A percentile compares a stretch with the other conserved stretches of the same genome.
Conservation (phyloP, 2,329 filamentous ascomycete species). For the Davidsoniella australis region DNA sequence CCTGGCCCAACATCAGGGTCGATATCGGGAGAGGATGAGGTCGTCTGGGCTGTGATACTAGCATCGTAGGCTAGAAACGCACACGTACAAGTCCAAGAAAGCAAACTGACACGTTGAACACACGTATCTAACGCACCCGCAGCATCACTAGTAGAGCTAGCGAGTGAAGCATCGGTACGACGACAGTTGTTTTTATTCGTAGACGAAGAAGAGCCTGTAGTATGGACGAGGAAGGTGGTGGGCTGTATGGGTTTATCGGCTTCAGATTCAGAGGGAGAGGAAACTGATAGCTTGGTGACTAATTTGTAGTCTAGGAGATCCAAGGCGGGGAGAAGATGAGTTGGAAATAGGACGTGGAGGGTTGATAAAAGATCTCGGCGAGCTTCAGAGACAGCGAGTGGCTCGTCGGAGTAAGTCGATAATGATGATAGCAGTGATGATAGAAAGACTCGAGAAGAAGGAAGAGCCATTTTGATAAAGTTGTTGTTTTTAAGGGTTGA, state of each 20-base stretch:
- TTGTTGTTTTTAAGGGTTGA: neutral
- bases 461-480: constrained; percentile 18
- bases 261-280: too few species aligned
- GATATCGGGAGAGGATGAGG: too few species aligned
- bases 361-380: constrained; percentile 42
- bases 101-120: constrained; percentile 37
- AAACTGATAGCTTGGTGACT: constrained; percentile 25
- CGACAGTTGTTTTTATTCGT: neutral
- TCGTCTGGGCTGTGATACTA: neutral
- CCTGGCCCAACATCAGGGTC: neutral
- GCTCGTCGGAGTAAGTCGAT: neutral
- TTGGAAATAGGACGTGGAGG: constrained; percentile 71
- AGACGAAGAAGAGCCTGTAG: neutral
- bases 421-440: constrained; percentile 4
- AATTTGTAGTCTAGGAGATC: constrained; percentile 71
- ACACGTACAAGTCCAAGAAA: constrained; percentile 79
- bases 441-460: constrained; percentile 4
- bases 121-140: neutral
- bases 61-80: constrained; percentile 63
- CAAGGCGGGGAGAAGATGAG: constrained; percentile 64
- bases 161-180: neutral
- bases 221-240: neutral
- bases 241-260: neutral
- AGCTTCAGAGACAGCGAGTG: neutral
- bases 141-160: too few species aligned